phyloP scores from a whole-genome alignment of 2,329 filamentous ascomycete genomes.

The Dothistroma pini region DNA sequence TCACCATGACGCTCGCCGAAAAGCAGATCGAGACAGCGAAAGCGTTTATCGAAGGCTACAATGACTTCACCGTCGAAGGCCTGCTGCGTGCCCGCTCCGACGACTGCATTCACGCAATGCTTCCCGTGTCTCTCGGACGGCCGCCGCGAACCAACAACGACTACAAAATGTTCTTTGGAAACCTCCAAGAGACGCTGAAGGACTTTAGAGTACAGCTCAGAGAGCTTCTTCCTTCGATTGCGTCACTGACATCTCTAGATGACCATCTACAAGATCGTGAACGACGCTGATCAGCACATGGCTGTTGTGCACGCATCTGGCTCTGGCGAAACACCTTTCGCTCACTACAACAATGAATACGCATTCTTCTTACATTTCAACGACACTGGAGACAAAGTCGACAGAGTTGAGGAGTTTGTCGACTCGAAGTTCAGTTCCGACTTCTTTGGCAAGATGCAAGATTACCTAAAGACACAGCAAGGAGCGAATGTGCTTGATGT shows the following conservation, averaged over 20 bases:
- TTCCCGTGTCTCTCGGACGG: slow-evolving; percentile 7
- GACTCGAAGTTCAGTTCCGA: slow-evolving; percentile 6
- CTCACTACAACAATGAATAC: slow-evolving; percentile 15
- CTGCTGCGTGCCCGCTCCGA: slow-evolving; percentile 8
- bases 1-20: slow-evolving; percentile 1
- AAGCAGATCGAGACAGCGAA: slow-evolving; percentile 2
- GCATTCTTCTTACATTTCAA: slow-evolving; percentile 11
- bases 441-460: slow-evolving; percentile 7
- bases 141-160: slow-evolving; percentile 10
- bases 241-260: background rate
- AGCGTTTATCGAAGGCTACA: slow-evolving; percentile 7
- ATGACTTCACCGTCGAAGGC: slow-evolving; percentile 8
- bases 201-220: slow-evolving; percentile 1
- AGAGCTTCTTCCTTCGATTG: background rate
- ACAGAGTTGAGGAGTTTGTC: slow-evolving; percentile 11
- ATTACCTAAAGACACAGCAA: background rate
- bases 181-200: slow-evolving; percentile 2
- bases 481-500: background rate
- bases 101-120: slow-evolving; percentile 9
- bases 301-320: slow-evolving; percentile 6
- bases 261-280: slow-evolving; percentile 5
- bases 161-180: slow-evolving; percentile 10
- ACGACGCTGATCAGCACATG: slow-evolving; percentile 10
- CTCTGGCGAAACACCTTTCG: slow-evolving; percentile 6
- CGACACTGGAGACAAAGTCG: slow-evolving; percentile 11